phyloP scores from a whole-genome alignment of 352 stramenopile genomes.

The Phytophthora crassamura region DNA sequence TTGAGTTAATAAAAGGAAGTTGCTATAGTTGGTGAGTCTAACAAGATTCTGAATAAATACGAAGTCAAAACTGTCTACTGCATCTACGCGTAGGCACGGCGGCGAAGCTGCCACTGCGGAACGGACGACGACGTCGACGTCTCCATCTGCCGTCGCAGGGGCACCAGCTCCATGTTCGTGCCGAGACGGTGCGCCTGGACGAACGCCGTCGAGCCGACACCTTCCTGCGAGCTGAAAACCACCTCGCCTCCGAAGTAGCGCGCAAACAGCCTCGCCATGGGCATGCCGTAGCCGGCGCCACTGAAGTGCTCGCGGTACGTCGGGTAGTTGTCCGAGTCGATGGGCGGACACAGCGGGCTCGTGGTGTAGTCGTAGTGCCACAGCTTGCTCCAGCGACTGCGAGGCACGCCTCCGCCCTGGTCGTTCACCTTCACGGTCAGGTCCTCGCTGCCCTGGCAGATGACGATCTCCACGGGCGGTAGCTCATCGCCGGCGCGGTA shows the following conservation, averaged over 20 bases:
- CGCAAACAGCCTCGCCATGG: slow-evolving; percentile 91
- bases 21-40: too few species aligned
- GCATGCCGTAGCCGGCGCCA: slow-evolving; percentile 95
- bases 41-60: too few species aligned
- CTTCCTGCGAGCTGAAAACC: slow-evolving; percentile 98
- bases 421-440: slow-evolving; percentile 98
- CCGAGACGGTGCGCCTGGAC: slow-evolving; percentile 77
- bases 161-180: slow-evolving; percentile 70
- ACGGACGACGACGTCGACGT: slow-evolving; percentile 1
- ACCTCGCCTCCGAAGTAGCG: slow-evolving; percentile 99
- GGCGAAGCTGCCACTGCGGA: slow-evolving; percentile 23
- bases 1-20: slow-evolving; percentile 17
- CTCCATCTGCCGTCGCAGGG: slow-evolving; percentile 23
- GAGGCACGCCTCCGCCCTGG: slow-evolving; percentile 96
- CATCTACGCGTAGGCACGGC: background rate
- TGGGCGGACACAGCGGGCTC: slow-evolving; percentile 63
- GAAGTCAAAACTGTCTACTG: slow-evolving; percentile 2
- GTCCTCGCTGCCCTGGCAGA: slow-evolving; percentile 95
- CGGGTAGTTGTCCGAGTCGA: slow-evolving; percentile 69
- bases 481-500: slow-evolving; percentile 54
- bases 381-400: slow-evolving; percentile 96
- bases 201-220: slow-evolving; percentile 95
- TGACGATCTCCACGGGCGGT: slow-evolving; percentile 96
- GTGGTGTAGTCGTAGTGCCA: slow-evolving; percentile 99
- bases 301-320: slow-evolving; percentile 87